phyloP scores from a whole-genome alignment of 345 rosid species.

The Syzygium aromaticum region DNA sequence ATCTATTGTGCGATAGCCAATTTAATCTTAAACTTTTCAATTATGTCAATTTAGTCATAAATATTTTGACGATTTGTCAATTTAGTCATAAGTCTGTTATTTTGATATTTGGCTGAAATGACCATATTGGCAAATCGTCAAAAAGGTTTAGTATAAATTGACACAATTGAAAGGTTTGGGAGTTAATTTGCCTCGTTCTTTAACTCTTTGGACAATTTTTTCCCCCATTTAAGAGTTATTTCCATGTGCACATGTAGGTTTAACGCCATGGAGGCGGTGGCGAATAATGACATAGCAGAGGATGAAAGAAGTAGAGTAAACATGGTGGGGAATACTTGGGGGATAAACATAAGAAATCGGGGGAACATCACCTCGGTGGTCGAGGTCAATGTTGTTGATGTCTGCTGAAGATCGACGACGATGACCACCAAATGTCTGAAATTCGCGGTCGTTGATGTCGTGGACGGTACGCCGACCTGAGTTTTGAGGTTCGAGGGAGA shows the following conservation, averaged over 20 bases:
- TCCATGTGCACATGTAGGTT: neutral
- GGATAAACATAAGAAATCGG: neutral
- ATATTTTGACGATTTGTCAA: no score
- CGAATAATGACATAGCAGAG: neutral
- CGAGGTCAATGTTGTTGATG: neutral
- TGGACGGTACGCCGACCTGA: neutral
- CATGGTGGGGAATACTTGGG: neutral
- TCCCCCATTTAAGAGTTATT: neutral
- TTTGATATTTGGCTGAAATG: no score
- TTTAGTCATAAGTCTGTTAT: no score
- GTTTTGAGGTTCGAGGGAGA: neutral
- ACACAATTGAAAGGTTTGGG: no score
- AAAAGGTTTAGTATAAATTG: no score
- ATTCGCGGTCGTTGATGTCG: neutral
- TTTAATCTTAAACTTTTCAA: no score
- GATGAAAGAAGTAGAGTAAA: neutral
- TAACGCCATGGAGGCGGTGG: neutral
- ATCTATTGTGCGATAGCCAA: no score
- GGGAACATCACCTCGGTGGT: neutral
- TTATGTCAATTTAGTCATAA: no score
- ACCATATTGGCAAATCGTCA: no score
- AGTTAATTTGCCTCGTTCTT: no score
- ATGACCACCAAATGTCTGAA: neutral
- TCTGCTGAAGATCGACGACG: neutral
- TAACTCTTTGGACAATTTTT: no score